Evolutionary conservation across 768 basidiomycete genomes (phyloP), one percentile per base, ranked within the genome.

Genomic region (Pulveroboletus sp.): DNA sequence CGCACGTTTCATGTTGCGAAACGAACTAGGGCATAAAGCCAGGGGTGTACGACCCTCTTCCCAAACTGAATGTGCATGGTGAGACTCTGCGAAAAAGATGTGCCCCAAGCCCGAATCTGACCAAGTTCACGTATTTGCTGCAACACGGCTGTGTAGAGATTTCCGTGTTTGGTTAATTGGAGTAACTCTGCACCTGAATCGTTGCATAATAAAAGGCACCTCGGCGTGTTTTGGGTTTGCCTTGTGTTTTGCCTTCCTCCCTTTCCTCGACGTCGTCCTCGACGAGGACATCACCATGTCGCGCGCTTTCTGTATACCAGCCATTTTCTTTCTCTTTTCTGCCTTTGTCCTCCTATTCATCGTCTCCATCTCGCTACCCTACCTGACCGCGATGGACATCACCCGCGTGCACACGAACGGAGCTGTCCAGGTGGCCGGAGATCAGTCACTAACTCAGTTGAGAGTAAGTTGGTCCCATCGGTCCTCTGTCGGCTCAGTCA

Each of bases 341-440:
- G 86, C 88, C 26, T 77, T 88, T 50, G 75, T 84, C 2, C 76
- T 89, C 54, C 78, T 77, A 57, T 71, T 89, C 62, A 69, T 89
- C 54, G 78, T 81, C 30, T 82, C 86, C 11, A 74, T 90, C 43
- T 89, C 87, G 14, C 70, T 89, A 3, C 88, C 89, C 1, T 82
- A 71, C 68, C 72, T 90, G 18, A 73, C 82, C 17, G 79, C 76
- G 0, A 70, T 89, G 57, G 87, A 89, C 66, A 73, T 90, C 59
- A 74, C 76, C 12, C 81, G 86, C 27, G 73, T 78, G 10, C 75
- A 78, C 46, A 80, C 82, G 47, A 69, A 59, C 21, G 38, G 69
- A 51, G 15, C 71, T 36, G 51, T 57, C 45, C 49, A 68, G 51
- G 52, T 59, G 17, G 40, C 52, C 12, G 62, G 60, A 15, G 42